Base-by-base conservation (phyloP, 495 filamentous ascomycete species). In the Viridothelium virens region DNA sequence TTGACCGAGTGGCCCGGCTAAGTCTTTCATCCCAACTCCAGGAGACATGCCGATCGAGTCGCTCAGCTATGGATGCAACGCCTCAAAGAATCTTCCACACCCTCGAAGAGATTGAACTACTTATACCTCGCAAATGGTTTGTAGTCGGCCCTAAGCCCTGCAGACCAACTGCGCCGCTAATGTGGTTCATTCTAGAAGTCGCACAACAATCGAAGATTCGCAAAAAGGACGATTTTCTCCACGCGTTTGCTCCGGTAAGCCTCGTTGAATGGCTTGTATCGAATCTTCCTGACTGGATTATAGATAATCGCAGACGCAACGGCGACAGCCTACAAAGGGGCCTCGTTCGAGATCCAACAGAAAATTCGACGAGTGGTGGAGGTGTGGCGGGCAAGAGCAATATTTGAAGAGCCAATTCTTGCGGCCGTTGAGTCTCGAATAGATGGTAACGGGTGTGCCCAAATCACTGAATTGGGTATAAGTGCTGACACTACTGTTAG, bases 91-190 rank as follows among this genome's bases (percentile, higher is more conserved):
- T 89, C 91, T 0, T 81, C 85, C 14, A 85, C 89, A 46, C 84
- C 86, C 61, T 59, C 53, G 5, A 97, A 96, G 76, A 86, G 90
- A 69, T 80, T 99, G 62, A 97, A 89, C 71, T 83, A 97, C 70
- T 85, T 99, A 61, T 97, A 97, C 74, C 86, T 99, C 47, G 92
- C 92, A 61, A 99, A 99, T 79, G 91, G 91, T 95, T 79, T 3
- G 53, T 14, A 59, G 5, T 3, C 14, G 5, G 10, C 18, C 31
- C 31, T 33, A 1, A 68, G 50, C 18, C 46, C 41, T 69, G 12
- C 36, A 44, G 41, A 16, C 38, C 44, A 65, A 67, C 61, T 48
- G 31, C 18, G 12, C 33, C 67, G 25, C 69, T 59, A 14, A 59
- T 31, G 10, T n/a, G 11, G 7, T 33, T 7, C 7, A 34, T 36